phyloP scores from a whole-genome alignment of 2,329 filamentous ascomycete species.

The Clonostachys solani region DNA sequence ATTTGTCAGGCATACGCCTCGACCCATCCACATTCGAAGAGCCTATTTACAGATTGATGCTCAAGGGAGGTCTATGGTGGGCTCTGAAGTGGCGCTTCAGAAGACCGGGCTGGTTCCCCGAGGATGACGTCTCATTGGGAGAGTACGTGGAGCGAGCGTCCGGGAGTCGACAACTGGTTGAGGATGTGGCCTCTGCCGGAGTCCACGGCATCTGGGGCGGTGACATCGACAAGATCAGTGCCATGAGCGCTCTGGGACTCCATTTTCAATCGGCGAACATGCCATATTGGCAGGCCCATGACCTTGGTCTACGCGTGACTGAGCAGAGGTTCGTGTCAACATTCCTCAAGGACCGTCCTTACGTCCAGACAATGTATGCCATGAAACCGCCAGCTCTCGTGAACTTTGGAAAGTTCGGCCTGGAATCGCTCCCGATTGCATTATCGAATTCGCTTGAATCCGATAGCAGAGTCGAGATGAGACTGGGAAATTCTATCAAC shows the following conservation, averaged over 20 bases:
- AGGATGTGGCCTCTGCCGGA: slow-evolving; percentile 73
- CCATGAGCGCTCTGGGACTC: slow-evolving; percentile 47
- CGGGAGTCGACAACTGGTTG: slow-evolving; percentile 30
- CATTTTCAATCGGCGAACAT: slow-evolving; percentile 23
- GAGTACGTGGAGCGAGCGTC: slow-evolving; percentile 26
- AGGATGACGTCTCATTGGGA: slow-evolving; percentile 25
- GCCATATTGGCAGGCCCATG: slow-evolving; percentile 21
- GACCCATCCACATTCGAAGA: no score
- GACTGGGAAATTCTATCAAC: slow-evolving; percentile 40
- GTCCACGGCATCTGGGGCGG: slow-evolving; percentile 92
- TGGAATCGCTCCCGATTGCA: slow-evolving; percentile 54
- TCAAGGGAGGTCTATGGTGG: background rate
- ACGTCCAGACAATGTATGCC: slow-evolving; percentile 16
- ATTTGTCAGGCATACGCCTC: no score
- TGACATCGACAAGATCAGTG: slow-evolving; percentile 77
- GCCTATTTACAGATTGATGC: background rate
- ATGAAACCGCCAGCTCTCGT: slow-evolving; percentile 16
- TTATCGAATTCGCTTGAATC: slow-evolving; percentile 44
- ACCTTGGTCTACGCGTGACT: background rate
- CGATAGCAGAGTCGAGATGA: slow-evolving; percentile 57
- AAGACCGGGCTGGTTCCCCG: slow-evolving; percentile 4
- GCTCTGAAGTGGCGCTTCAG: no score
- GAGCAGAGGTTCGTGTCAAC: background rate
- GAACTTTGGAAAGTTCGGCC: slow-evolving; percentile 46
- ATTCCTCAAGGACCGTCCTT: slow-evolving; percentile 17